A percentile compares a stretch with the other conserved stretches of the same genome.
These are phyloP conservation scores for Wickerhamomyces alni DNA, from an alignment of 805 yeast genomes.

Conservation along the genomic window DNA sequence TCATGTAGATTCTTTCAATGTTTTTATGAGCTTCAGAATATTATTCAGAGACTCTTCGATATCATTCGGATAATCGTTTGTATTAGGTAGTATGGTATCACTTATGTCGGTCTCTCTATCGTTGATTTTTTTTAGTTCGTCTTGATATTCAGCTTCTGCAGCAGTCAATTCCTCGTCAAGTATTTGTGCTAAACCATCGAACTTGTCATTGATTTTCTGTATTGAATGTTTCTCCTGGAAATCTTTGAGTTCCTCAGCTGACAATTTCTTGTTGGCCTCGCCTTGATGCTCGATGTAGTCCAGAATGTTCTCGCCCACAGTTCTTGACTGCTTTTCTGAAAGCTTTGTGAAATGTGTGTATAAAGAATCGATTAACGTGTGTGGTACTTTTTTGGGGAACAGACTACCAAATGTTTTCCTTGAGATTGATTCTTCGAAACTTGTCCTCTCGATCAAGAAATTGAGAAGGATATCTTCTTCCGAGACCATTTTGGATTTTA, in stretches of 20 bases:
- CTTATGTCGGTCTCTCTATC: constrained; percentile 25
- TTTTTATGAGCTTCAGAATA: constrained; percentile 7
- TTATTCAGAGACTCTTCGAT: constrained; percentile 11
- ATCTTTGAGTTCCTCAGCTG: not conserved
- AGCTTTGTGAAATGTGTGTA: too few species aligned
- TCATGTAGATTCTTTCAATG: too few species aligned
- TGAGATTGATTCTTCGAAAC: constrained; percentile 4
- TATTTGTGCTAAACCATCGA: constrained; percentile 24
- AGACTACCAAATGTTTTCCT: constrained; percentile 5
- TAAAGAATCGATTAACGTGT: not conserved
- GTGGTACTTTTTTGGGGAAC: constrained; percentile 12
- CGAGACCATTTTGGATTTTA: too few species aligned
- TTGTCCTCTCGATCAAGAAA: constrained; percentile 14
- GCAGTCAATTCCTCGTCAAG: constrained; percentile 21
- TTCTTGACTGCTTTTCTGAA: not conserved
- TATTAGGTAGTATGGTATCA: constrained; percentile 18
- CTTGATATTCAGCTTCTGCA: constrained; percentile 11
- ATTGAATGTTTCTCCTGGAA: not conserved
- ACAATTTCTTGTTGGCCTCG: not conserved
- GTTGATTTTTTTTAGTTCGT: constrained; percentile 15
- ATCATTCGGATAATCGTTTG: not conserved
- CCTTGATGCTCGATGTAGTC: not conserved
- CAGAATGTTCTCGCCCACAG: constrained; percentile 5
- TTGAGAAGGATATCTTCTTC: constrained; percentile 12
- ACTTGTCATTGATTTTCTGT: constrained; percentile 11